These are phyloP conservation scores for Leccinum griseonigrum DNA, from an alignment of 1,284 basidiomycete species.

Conservation along the genomic window DNA sequence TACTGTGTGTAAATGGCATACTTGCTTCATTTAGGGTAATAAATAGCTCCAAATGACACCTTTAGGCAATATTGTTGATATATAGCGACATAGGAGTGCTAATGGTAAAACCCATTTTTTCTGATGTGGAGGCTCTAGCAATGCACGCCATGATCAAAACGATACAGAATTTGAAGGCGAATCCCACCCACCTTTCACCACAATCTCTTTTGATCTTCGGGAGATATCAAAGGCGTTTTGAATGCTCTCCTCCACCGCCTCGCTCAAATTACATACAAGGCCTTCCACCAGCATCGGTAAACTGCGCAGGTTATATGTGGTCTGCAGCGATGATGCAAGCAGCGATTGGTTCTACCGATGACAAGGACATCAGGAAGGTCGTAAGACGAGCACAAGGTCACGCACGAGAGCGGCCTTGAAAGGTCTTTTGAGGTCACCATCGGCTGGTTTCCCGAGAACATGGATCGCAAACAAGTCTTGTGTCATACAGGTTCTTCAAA, in stretches of 20 bases:
- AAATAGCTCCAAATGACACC: too few species aligned
- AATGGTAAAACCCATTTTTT: too few species aligned
- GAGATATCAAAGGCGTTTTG: constrained; percentile 82
- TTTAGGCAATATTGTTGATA: too few species aligned
- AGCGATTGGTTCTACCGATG: constrained; percentile 78
- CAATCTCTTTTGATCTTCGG: constrained; percentile 80
- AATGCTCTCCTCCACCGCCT: constrained; percentile 81
- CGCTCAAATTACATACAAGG: constrained; percentile 38
- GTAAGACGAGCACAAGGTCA: constrained; percentile 11
- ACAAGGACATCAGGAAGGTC: not conserved
- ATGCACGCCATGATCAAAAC: constrained; percentile 2
- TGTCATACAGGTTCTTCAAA: constrained; percentile 82
- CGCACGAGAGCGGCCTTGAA: constrained; percentile 81
- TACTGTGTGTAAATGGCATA: too few species aligned
- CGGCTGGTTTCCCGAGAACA: constrained; percentile 63
- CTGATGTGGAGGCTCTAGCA: constrained; percentile 21
- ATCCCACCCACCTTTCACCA: constrained; percentile 60
- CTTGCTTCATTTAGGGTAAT: too few species aligned
- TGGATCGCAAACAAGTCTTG: constrained; percentile 78
- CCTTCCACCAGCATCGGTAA: constrained; percentile 33
- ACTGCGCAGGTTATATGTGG: constrained; percentile 87
- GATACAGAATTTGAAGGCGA: not conserved
- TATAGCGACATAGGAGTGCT: too few species aligned
- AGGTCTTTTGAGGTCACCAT: constrained; percentile 48
- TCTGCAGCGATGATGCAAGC: constrained; percentile 89